Base-by-base conservation (phyloP, 257 asterid species). In the Perilla frutescens region DNA sequence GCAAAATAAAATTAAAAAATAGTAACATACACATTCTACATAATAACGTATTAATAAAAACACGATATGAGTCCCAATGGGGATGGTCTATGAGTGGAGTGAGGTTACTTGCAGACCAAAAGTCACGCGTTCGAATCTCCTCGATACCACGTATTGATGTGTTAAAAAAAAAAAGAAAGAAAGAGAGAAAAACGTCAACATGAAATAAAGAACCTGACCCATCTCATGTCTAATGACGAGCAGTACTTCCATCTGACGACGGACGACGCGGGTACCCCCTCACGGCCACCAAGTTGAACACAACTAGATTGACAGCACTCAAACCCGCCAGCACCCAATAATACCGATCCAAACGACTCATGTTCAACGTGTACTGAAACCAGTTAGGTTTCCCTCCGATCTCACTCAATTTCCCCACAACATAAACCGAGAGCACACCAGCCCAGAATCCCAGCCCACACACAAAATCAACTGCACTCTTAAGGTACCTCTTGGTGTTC, bases 321-420 rank as follows among this genome's bases (percentile, higher is more conserved):
- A 89, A 45, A 3, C 9, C 82, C 0, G 91, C 87, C 74, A 84
- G 48, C 29, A 80, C 26, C 68, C 88, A 86, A 41, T 80, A 88
- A 58, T 88, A 88, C 53, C 66, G 66, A 68, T 88, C 96, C 77
- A 88, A 32, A 0, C 90, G 88, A 45, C 92, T 88, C 75, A 45
- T 55, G 26, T 79, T 88, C 80, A 90, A 51, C 8, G 88, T 78
- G 2, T 31, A 11, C 71, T 84, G 88, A 61, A 88, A 87, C 96
- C 95, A 90, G 43, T 69, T 85, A 6, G 7, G 8, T 7, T 53
- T 74, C 36, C 86, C 84, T 7, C 82, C 81, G 10, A 48, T 77
- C 43, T 79, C 80, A 43, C 90, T 88, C 6, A 85, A 41, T 29
- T 60, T 84, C 2, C 92, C 87, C n/a, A 81, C 88, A 29, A 79